Percentiles rank a stretch among this genome's conserved stretches.
Conservation (phyloP, 2,329 filamentous ascomycete species). For the Ciborinia camelliae region DNA sequence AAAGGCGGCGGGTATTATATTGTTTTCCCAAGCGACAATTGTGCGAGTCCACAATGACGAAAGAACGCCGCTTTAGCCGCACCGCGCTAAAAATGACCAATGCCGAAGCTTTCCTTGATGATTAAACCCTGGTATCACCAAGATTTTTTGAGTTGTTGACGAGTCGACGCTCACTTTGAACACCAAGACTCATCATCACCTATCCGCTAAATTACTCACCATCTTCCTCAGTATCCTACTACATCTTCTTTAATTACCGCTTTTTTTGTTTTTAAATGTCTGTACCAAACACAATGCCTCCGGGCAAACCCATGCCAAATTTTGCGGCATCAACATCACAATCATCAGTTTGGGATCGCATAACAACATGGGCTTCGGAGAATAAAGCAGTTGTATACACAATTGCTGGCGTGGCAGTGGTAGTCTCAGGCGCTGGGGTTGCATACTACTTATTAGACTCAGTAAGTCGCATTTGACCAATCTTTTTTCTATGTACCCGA, state of each 20-base stretch:
- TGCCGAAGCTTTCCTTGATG: conserved; percentile 26
- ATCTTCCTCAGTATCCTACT: conserved; percentile 22
- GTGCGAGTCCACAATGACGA: conserved; percentile 15
- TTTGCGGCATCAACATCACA: conserved; percentile 37
- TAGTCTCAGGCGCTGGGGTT: conserved; percentile 85
- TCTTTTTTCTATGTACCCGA: neutral
- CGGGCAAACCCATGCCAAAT: conserved; percentile 32
- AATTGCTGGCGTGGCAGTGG: conserved; percentile 88
- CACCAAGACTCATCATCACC: conserved; percentile 20
- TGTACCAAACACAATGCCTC: conserved; percentile 30
- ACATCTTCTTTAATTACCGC: conserved; percentile 28
- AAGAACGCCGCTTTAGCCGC: conserved; percentile 17
- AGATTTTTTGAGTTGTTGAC: conserved; percentile 21
- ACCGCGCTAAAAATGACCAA: conserved; percentile 4
- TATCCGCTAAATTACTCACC: conserved; percentile 26
- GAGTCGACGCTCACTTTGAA: conserved; percentile 18
- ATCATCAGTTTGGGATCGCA: conserved; percentile 66
- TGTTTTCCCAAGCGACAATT: neutral
- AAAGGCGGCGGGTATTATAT: conserved; percentile 14
- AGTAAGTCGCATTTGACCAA: conserved; percentile 42
- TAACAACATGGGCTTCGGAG: conserved; percentile 89
- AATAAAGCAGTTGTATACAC: conserved; percentile 96
- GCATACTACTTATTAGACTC: conserved; percentile 80
- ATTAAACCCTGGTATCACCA: conserved; percentile 21
- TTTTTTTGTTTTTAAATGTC: conserved; percentile 32